Conservation (phyloP, 441 rosid genomes). For the Metrosideros polymorpha region DNA sequence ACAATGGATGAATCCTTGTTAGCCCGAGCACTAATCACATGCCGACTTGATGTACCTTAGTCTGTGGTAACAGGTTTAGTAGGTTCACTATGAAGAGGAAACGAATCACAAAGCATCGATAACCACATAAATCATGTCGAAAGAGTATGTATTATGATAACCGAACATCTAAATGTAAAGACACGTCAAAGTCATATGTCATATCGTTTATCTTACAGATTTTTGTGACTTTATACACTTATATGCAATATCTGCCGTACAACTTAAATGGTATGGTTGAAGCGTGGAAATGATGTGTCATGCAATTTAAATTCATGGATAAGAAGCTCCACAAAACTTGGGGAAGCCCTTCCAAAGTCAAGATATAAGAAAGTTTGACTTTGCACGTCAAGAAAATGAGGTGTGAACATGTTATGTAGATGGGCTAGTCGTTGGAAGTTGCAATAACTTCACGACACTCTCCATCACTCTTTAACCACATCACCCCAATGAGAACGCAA, state of each 20-base stretch:
- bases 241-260: neutral
- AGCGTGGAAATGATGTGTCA: neutral
- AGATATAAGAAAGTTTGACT: neutral
- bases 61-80: neutral
- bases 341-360: neutral
- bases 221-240: neutral
- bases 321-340: neutral
- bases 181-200: neutral
- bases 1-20: neutral
- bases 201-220: neutral
- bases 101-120: neutral
- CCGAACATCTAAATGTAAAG: neutral
- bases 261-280: neutral
- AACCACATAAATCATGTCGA: neutral
- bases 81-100: neutral
- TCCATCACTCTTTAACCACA: neutral
- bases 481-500: neutral
- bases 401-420: neutral
- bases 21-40: neutral
- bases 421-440: neutral
- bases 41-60: neutral
- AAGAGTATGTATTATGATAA: neutral
- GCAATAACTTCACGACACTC: neutral
- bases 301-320: neutral
- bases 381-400: neutral